These are phyloP conservation scores for Fusarium sp. DNA, from an alignment of 2,329 filamentous ascomycete genomes.

Conservation along the genomic window DNA sequence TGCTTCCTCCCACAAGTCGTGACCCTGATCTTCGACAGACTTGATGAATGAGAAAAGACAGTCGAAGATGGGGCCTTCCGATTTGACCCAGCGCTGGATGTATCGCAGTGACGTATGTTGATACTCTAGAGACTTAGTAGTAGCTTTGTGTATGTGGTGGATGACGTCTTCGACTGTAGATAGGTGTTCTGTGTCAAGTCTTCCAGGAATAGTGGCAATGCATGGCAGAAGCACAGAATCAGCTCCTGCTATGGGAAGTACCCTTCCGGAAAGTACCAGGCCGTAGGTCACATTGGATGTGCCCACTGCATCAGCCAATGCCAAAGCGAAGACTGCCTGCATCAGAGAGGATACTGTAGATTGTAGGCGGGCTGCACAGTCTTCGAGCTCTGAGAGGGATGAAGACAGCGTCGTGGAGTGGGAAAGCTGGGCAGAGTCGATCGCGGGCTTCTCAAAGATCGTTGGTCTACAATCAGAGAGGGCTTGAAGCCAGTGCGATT, in stretches of 20 bases:
- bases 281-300: background rate
- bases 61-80: background rate
- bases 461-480: background rate
- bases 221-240: background rate
- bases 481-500: background rate
- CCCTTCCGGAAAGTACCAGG: background rate
- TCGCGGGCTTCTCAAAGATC: background rate
- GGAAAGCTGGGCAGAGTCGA: background rate
- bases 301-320: background rate
- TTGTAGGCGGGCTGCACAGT: background rate
- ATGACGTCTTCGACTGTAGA: background rate
- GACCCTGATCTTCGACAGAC: background rate
- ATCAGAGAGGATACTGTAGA: background rate
- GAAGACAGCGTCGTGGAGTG: background rate
- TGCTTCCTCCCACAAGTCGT: background rate
- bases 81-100: background rate
- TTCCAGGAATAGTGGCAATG: background rate
- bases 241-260: background rate
- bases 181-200: background rate
- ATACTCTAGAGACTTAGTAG: background rate
- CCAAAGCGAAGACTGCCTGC: background rate
- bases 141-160: background rate
- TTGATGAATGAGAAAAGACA: conserved; percentile 5
- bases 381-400: background rate
- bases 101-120: background rate